These are phyloP conservation scores for Gamsiella multidivaricata DNA, from an alignment of 192 early-diverging fungal genomes.

Conservation along the genomic window DNA sequence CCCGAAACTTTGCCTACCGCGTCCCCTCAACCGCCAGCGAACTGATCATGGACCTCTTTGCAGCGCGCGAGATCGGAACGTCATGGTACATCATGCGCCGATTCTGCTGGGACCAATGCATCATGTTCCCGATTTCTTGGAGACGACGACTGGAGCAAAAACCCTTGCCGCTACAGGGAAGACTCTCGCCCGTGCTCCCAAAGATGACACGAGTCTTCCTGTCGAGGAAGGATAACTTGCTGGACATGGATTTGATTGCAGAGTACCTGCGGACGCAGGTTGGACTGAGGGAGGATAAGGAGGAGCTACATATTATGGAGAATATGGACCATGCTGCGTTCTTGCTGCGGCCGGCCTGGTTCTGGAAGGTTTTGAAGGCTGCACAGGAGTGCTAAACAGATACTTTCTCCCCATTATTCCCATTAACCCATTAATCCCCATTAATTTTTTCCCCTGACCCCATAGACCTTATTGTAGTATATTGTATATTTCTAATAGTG, in stretches of 20 bases:
- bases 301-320: constrained; percentile 40
- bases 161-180: constrained; percentile 8
- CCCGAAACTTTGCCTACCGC: constrained; percentile 69
- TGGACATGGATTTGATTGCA: constrained; percentile 42
- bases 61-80: constrained; percentile 46
- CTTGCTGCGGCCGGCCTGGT: constrained; percentile 38
- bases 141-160: constrained; percentile 4
- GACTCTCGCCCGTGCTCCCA: constrained; percentile 39
- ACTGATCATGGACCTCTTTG: constrained; percentile 49
- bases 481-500: no score
- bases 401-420: neutral
- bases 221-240: constrained; percentile 41
- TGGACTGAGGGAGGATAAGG: constrained; percentile 33
- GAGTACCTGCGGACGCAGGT: constrained; percentile 25
- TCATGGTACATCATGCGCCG: constrained; percentile 54
- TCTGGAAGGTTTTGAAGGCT: constrained; percentile 45
- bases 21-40: constrained; percentile 43
- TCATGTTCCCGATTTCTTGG: constrained; percentile 45
- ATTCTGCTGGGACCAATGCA: constrained; percentile 48
- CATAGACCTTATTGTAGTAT: no score
- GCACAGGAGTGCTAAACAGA: constrained; percentile 33
- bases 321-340: constrained; percentile 51
- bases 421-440: neutral
- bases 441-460: neutral
- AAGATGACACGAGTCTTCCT: constrained; percentile 44